These are phyloP conservation scores for Uronychia setigera DNA, from an alignment of 73 alveolate genomes.

Conservation along the genomic window DNA sequence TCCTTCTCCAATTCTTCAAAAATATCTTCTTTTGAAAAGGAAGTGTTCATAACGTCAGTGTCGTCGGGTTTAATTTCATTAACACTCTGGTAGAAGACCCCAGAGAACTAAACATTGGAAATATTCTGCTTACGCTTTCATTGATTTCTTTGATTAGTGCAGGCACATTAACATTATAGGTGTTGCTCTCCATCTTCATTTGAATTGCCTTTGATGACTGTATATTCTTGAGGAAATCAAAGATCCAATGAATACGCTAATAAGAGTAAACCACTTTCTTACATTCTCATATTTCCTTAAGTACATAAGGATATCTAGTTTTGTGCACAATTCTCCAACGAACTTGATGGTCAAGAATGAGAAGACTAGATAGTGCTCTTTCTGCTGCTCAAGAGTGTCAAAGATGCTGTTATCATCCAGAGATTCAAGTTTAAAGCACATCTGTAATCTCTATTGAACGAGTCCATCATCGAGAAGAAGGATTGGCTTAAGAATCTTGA, in stretches of 20 bases:
- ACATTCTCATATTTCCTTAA: background rate
- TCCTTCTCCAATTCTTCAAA: background rate
- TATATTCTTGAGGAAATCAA: background rate
- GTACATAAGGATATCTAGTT: background rate
- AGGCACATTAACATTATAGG: background rate
- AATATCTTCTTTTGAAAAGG: background rate
- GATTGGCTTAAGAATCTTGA: conserved; percentile 11
- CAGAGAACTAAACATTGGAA: background rate
- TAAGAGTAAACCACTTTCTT: background rate
- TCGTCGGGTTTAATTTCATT: background rate
- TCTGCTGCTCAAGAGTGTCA: background rate
- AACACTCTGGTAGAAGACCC: background rate
- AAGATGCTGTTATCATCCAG: background rate
- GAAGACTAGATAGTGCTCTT: background rate
- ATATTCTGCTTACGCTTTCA: background rate
- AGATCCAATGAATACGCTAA: background rate
- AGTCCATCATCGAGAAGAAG: conserved; percentile 29
- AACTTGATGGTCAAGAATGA: background rate
- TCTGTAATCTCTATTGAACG: conserved; percentile 26
- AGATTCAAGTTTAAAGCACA: conserved; percentile 16
- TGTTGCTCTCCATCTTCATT: conserved; percentile 1
- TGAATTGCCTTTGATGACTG: background rate
- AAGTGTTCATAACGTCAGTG: background rate
- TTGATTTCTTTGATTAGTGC: background rate
- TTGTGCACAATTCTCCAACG: background rate